Percentiles rank a stretch among this genome's conserved stretches.
phyloP scores from a whole-genome alignment of 2,329 filamentous ascomycete species.

The Calonectria pseudoturangicola region DNA sequence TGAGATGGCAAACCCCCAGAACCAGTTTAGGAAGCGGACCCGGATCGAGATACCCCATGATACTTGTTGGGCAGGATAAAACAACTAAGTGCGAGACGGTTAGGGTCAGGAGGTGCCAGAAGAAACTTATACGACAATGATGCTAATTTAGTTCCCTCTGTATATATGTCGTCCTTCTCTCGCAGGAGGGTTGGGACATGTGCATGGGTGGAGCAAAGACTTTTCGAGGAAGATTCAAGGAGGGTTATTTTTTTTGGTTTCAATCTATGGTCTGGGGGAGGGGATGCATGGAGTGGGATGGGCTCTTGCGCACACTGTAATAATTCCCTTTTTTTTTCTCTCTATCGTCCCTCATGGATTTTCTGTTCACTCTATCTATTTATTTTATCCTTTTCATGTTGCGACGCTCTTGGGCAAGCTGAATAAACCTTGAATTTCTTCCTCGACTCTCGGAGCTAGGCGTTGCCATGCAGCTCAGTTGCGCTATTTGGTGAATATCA shows the following conservation, averaged over 20 bases:
- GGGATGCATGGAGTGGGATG: constrained; percentile 51
- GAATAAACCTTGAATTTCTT: constrained; percentile 50
- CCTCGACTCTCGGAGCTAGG: not conserved
- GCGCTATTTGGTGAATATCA: not conserved
- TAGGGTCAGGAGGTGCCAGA: constrained; percentile 44
- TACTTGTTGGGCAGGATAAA: constrained; percentile 52
- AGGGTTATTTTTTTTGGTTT: constrained; percentile 54
- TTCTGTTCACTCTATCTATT: constrained; percentile 47
- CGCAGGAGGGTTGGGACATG: constrained; percentile 35
- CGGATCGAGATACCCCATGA: constrained; percentile 54
- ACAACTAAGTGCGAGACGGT: constrained; percentile 48
- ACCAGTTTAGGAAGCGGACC: constrained; percentile 49
- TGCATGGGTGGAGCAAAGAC: constrained; percentile 44
- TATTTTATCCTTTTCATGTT: constrained; percentile 49
- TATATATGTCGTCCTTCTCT: constrained; percentile 43
- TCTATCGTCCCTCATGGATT: constrained; percentile 55
- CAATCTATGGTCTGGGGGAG: constrained; percentile 52
- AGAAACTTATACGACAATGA: constrained; percentile 45
- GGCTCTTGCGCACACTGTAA: constrained; percentile 68
- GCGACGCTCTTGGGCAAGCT: constrained; percentile 50
- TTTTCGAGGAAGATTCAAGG: constrained; percentile 42
- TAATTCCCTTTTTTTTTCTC: constrained; percentile 63
- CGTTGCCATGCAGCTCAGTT: not conserved
- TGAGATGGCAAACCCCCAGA: constrained; percentile 44
- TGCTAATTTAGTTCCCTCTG: constrained; percentile 51